These are phyloP conservation scores for Xerocomellus intermedius DNA, from an alignment of 768 basidiomycete species.

Conservation along the genomic window DNA sequence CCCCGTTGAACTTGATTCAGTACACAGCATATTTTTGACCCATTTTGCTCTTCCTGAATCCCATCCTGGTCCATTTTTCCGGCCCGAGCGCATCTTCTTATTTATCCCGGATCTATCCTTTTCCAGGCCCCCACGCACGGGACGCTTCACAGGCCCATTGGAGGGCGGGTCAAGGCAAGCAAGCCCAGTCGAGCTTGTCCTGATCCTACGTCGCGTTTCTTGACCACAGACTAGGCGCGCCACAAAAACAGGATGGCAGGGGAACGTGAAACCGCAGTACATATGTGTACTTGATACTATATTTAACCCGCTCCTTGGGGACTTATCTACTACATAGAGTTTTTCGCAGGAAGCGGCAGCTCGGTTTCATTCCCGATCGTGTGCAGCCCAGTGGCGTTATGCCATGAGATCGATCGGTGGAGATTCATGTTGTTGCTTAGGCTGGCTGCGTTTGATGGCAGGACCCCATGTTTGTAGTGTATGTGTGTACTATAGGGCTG, in stretches of 20 bases:
- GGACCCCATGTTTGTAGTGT: not conserved
- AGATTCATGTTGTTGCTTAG: not conserved
- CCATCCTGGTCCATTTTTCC: constrained; percentile 3
- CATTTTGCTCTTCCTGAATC: constrained; percentile 23
- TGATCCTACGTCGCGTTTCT: not conserved
- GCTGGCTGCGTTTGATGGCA: not conserved
- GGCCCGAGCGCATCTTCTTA: constrained; percentile 18
- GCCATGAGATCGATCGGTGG: constrained; percentile 12
- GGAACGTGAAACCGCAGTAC: constrained; percentile 9
- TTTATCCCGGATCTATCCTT: constrained; percentile 27
- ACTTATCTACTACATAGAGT: constrained; percentile 15
- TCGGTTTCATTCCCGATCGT: not conserved
- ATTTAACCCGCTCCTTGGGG: constrained; percentile 18
- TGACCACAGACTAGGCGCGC: constrained; percentile 7
- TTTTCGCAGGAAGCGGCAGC: not conserved
- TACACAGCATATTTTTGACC: constrained; percentile 12
- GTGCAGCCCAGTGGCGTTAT: not conserved
- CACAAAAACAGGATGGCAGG: constrained; percentile 3
- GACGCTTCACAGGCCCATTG: constrained; percentile 1
- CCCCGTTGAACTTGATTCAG: constrained; percentile 14
- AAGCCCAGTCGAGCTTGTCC: not conserved
- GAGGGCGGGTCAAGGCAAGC: constrained; percentile 5
- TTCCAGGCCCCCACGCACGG: constrained; percentile 6
- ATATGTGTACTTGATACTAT: constrained; percentile 22
- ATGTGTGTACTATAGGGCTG: not conserved